Evolutionary conservation across 2,329 filamentous ascomycete genomes (phyloP).

Genomic region (Lasiodiplodia sp.): DNA sequence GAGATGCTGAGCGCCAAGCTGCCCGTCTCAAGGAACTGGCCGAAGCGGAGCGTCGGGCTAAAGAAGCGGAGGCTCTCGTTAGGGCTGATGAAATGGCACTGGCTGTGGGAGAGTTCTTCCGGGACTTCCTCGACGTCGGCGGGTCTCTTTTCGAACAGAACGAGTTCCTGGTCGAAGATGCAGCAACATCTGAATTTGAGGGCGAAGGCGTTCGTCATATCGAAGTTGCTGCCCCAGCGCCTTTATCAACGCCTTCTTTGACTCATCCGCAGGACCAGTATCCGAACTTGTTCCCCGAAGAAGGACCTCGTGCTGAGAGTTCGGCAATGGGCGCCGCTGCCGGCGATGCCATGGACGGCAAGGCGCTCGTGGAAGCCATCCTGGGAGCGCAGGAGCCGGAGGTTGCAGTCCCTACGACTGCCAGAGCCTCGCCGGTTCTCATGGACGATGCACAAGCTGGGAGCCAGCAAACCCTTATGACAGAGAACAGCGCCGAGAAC

Average conservation of each 20-base stretch:
- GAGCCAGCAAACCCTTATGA: background rate
- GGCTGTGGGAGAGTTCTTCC: slow-evolving; percentile 26
- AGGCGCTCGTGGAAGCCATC: slow-evolving; percentile 12
- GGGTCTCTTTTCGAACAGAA: background rate
- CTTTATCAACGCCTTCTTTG: background rate
- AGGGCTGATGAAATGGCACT: slow-evolving; percentile 25
- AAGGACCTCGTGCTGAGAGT: slow-evolving; percentile 21
- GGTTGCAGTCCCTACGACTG: background rate
- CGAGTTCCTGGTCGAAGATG: background rate
- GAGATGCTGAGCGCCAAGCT: slow-evolving; percentile 25
- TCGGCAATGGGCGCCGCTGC: slow-evolving; percentile 28
- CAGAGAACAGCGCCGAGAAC: background rate
- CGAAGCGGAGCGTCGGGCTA: slow-evolving; percentile 10
- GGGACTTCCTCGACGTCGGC: slow-evolving; percentile 9
- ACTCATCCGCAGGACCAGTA: slow-evolving; percentile 10
- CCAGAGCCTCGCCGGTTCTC: slow-evolving; percentile 1
- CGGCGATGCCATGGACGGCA: slow-evolving; percentile 13
- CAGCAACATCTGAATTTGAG: slow-evolving; percentile 15
- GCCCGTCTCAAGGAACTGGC: slow-evolving; percentile 17
- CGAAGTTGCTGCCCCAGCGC: slow-evolving; percentile 16
- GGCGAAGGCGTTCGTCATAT: slow-evolving; percentile 9
- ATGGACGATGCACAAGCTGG: slow-evolving; percentile 5
- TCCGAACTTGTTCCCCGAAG: slow-evolving; percentile 17
- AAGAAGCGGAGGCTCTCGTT: slow-evolving; percentile 23
- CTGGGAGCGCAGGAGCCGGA: slow-evolving; percentile 4